Conservation (phyloP, 345 rosid genomes). For the Carallia pectinifolia region DNA sequence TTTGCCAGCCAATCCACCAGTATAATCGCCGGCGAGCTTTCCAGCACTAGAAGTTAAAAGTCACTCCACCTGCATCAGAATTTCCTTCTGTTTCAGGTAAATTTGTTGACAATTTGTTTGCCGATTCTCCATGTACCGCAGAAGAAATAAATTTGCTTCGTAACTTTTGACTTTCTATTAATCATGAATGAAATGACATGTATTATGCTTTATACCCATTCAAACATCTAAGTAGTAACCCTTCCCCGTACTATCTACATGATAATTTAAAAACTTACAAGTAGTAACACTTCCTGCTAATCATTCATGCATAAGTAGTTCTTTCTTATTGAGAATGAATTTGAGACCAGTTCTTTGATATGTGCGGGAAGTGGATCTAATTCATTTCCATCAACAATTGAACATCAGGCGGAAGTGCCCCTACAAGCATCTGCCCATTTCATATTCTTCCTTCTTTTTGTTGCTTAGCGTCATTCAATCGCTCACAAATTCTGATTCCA, state of each 20-base stretch:
- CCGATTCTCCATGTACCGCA: no score
- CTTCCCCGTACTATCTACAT: no score
- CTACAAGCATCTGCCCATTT: slow-evolving; percentile 25
- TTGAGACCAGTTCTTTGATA: neutral
- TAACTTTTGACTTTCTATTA: neutral
- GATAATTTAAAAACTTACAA: no score
- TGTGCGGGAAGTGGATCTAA: slow-evolving; percentile 36
- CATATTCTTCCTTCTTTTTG: slow-evolving; percentile 29
- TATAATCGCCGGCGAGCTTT: slow-evolving; percentile 44
- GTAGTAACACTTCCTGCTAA: no score
- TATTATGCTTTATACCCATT: no score
- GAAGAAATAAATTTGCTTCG: neutral
- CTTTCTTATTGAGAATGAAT: neutral
- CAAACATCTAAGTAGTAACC: no score
- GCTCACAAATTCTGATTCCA: slow-evolving; percentile 23
- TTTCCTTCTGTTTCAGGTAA: slow-evolving; percentile 46
- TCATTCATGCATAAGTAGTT: no score
- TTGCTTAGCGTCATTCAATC: slow-evolving; percentile 28
- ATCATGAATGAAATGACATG: no score
- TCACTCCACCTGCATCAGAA: slow-evolving; percentile 40
- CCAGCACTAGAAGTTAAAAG: slow-evolving; percentile 42
- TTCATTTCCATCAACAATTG: slow-evolving; percentile 37
- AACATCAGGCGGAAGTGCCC: slow-evolving; percentile 39
- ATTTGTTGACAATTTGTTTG: no score
- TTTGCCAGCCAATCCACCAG: slow-evolving; percentile 39